Conservation (phyloP, 768 basidiomycete species). For the Lyophyllum decastes region DNA sequence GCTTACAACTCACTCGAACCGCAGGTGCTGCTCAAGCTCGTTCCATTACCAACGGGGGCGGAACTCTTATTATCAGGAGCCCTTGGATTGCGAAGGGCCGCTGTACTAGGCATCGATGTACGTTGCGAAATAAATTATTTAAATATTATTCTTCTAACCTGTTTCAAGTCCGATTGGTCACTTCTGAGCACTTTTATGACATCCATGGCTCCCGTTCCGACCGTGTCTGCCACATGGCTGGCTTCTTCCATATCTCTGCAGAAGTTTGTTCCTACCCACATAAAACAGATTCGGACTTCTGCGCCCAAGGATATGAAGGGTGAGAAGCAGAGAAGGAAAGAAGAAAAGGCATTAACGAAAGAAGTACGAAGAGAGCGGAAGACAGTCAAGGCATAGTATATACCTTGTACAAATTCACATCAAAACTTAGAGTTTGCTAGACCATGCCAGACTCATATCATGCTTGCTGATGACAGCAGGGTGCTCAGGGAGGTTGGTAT, state of each 20-base stretch:
- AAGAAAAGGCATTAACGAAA: constrained; percentile 48
- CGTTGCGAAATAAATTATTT: constrained; percentile 22
- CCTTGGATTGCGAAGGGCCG: constrained; percentile 66
- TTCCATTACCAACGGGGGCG: constrained; percentile 68
- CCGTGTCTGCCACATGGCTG: constrained; percentile 68
- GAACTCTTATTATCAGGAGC: constrained; percentile 60
- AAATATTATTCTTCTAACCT: constrained; percentile 17
- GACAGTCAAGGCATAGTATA: not conserved
- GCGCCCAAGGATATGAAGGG: constrained; percentile 79
- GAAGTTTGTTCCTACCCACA: constrained; percentile 65
- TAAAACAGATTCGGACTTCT: constrained; percentile 80
- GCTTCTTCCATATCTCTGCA: constrained; percentile 26
- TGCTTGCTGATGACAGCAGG: too few species aligned
- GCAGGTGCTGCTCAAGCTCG: constrained; percentile 47
- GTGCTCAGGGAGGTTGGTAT: too few species aligned
- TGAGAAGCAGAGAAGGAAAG: constrained; percentile 58
- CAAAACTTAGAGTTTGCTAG: not conserved
- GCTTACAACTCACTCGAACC: constrained; percentile 61
- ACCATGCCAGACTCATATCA: too few species aligned
- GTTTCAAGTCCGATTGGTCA: constrained; percentile 40
- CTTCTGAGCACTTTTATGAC: constrained; percentile 33
- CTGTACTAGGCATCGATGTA: constrained; percentile 72
- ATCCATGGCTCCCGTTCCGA: constrained; percentile 51
- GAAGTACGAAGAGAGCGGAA: constrained; percentile 40
- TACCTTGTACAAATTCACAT: not conserved